Percentiles rank a stretch among this genome's conserved stretches.
Conservation (phyloP, 108 stramenopile genomes). For the Nitzschia sp. region DNA sequence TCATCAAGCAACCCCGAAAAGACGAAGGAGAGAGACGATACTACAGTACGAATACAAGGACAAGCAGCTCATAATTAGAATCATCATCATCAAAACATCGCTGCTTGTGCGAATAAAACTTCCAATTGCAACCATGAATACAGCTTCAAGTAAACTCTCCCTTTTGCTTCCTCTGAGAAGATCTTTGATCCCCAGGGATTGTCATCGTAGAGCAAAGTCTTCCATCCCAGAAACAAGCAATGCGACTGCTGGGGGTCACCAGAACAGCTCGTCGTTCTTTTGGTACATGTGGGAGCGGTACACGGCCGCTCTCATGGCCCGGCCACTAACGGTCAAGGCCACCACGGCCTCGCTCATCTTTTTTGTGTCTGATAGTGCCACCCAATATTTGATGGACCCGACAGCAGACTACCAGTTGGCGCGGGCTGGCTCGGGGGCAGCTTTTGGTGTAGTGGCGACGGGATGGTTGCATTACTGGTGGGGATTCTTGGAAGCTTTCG, state of each 20-base stretch:
- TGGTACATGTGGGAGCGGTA: constrained; percentile 35
- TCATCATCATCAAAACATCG: too few relatives aligned
- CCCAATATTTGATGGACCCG: constrained; percentile 34
- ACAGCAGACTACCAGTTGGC: constrained; percentile 4
- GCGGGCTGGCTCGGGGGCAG: constrained; percentile 39
- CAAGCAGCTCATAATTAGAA: too few relatives aligned
- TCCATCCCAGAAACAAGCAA: not conserved
- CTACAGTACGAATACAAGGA: too few relatives aligned
- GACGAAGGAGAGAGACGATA: too few relatives aligned
- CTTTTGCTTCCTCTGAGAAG: not conserved
- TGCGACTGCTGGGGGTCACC: not conserved
- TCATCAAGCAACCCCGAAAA: too few relatives aligned
- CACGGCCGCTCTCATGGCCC: constrained; percentile 28
- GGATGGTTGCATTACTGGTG: constrained; percentile 56
- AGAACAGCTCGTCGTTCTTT: not conserved
- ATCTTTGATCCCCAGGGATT: not conserved
- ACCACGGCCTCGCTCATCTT: constrained; percentile 45
- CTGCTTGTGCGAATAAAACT: too few relatives aligned
- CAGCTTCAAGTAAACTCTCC: too few relatives aligned
- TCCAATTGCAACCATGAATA: too few relatives aligned
- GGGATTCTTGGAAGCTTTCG: constrained; percentile 40
- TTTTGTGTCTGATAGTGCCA: constrained; percentile 31
- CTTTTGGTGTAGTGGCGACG: constrained; percentile 52
- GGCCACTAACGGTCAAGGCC: constrained; percentile 42
- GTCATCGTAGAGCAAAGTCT: not conserved